Evolutionary conservation across 805 yeast species (phyloP).

Genomic region (Sugiyamaella valdiviana): DNA sequence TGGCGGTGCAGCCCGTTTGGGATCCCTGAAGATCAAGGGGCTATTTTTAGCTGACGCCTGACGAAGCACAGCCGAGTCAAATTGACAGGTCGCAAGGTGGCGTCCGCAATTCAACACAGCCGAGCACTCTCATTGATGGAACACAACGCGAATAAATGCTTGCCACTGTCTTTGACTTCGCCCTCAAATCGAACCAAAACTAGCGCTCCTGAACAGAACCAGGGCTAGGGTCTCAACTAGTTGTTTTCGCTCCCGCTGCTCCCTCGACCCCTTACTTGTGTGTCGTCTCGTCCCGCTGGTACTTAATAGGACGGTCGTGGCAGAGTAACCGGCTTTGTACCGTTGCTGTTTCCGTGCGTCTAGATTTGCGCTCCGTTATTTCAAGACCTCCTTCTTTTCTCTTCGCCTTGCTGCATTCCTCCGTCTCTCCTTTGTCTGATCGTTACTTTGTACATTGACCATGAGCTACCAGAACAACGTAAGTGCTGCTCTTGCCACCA

Average conservation of each 20-base stretch:
- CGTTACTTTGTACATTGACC: background rate
- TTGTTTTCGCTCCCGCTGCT: background rate
- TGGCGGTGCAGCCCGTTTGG: too few relatives aligned
- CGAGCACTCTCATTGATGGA: too few relatives aligned
- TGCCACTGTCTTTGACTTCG: background rate
- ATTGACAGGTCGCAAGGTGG: too few relatives aligned
- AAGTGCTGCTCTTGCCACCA: background rate
- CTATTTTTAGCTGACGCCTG: too few relatives aligned
- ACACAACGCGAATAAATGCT: too few relatives aligned
- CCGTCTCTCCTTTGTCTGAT: background rate
- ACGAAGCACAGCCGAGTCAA: too few relatives aligned
- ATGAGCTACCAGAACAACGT: constrained; percentile 8
- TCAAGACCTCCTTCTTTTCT: too few relatives aligned
- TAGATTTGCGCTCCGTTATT: background rate
- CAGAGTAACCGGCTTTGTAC: background rate
- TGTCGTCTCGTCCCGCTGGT: background rate
- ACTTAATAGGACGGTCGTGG: background rate
- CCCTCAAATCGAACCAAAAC: too few relatives aligned
- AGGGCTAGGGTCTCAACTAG: background rate
- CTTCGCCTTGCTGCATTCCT: background rate
- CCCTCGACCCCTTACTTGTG: background rate
- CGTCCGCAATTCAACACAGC: too few relatives aligned
- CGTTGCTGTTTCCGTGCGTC: background rate
- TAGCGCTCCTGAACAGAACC: too few relatives aligned
- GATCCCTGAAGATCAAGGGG: too few relatives aligned